Evolutionary conservation across 2,329 filamentous ascomycete species (phyloP), one percentile per base, ranked within the genome.

Genomic region (Aspergillus sp.): DNA sequence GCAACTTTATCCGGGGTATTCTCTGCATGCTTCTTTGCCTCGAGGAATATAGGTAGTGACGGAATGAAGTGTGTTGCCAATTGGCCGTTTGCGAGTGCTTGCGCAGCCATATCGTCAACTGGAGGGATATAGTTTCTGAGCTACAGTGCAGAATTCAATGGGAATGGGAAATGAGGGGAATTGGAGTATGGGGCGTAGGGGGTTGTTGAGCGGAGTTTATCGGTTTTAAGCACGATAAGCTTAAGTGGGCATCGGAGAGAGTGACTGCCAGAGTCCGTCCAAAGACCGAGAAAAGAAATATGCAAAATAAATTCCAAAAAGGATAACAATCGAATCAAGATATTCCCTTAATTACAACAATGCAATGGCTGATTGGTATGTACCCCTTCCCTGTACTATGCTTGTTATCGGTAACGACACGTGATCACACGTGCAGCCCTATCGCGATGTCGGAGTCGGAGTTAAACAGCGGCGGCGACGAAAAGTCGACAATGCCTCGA

Each of bases 1-100:
- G 70, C 70, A 33, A 69, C 51, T 46, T 71, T 70, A 23, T 56
- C 45, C 10, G 63, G 55, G 44, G 65, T 57, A 25, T 54, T 58
- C 33, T 58, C 57, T 7, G 64, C 66, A 52, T 66, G 61, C 22
- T 65, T 61, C 48, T 60, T 62, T 4, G 69, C 70, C 37, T 61
- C 63, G 20, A 65, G 49, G 48, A 73, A 72, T 17, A 72, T 54
- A 27, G 70, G 70, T 9, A 72, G 56, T 7, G 65, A 65, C 7
- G 68, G 67, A 39, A 71, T 56, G 4, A 64, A 62, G 4, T 30
- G 25, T 38, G 62, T 53, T 41, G 54, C 41, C 15, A 43, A 44
- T 35, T 51, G 45, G 22, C 15, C n/a, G 22, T 33, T 41, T 13
- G 39, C 39, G 39, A 7, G 20, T 22, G 20, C 5, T 30, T 30